Evolutionary conservation across 1,284 basidiomycete genomes (phyloP).

Genomic region (Apiotrichum gracile): DNA sequence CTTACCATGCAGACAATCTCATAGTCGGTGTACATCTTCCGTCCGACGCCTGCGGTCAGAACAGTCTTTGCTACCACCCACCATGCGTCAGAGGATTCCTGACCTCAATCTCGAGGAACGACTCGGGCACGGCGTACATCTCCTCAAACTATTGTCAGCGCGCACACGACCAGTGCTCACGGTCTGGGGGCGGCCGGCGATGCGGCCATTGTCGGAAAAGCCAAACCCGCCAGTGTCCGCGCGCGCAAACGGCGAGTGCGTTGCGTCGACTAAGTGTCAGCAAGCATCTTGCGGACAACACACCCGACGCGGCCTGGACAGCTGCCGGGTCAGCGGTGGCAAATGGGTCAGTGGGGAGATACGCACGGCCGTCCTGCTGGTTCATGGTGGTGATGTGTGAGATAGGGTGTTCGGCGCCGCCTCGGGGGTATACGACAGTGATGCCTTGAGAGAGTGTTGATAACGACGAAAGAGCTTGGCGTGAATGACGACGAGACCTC

Average conservation of each 20-base stretch:
- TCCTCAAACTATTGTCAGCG: constrained; percentile 71
- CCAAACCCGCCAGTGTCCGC: constrained; percentile 46
- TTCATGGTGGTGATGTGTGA: background rate
- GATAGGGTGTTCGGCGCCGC: background rate
- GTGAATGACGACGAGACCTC: too few relatives aligned
- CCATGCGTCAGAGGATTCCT: constrained; percentile 95
- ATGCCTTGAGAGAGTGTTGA: too few relatives aligned
- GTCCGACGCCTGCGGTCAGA: constrained; percentile 65
- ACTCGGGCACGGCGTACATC: constrained; percentile 96
- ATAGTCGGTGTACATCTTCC: constrained; percentile 99
- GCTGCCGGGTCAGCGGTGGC: background rate
- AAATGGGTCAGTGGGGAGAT: background rate
- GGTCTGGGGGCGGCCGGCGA: constrained; percentile 69
- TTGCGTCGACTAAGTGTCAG: constrained; percentile 33
- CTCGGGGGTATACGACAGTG: too few relatives aligned
- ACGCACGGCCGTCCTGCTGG: constrained; percentile 8
- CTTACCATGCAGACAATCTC: constrained; percentile 93
- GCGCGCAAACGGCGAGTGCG: constrained; percentile 67
- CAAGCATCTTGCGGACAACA: background rate
- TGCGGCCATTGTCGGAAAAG: constrained; percentile 63
- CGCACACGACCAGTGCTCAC: constrained; percentile 51
- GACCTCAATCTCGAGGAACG: constrained; percentile 97
- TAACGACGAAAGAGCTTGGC: too few relatives aligned
- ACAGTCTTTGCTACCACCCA: constrained; percentile 45
- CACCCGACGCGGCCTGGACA: constrained; percentile 5